phyloP scores from a whole-genome alignment of 148 eudicot species.

The Salicornia ramosissima region DNA sequence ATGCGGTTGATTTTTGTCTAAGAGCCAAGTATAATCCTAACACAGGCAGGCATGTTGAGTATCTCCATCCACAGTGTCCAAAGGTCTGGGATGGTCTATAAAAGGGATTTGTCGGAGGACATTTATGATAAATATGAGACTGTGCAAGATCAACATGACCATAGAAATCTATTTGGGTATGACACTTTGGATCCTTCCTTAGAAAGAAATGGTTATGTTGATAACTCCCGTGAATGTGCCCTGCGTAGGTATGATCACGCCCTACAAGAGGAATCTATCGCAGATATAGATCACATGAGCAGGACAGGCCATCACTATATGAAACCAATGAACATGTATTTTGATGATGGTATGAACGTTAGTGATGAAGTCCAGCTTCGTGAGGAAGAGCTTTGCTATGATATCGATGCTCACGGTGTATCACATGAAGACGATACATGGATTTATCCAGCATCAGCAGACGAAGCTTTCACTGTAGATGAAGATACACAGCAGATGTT shows the following conservation, averaged over 20 bases:
- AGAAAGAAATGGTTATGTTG: not conserved
- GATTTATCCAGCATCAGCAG: not conserved
- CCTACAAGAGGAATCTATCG: conserved; percentile 21
- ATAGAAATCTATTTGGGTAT: not conserved
- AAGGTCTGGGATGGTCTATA: conserved; percentile 2
- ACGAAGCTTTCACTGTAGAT: not conserved
- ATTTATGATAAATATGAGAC: conserved; percentile 2
- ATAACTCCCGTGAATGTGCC: conserved; percentile 5
- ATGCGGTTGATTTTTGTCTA: not conserved
- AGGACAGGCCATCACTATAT: conserved; percentile 8
- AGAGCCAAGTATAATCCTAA: conserved; percentile 11
- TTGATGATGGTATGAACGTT: conserved; percentile 3
- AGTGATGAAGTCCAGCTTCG: conserved; percentile 2
- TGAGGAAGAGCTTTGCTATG: conserved; percentile 25
- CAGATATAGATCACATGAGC: conserved; percentile 8
- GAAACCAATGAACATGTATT: conserved; percentile 13
- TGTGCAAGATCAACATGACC: conserved; percentile 11
- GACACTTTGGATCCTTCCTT: conserved; percentile 13
- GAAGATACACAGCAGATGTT: not conserved
- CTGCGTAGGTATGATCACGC: conserved; percentile 10
- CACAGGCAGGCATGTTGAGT: conserved; percentile 6
- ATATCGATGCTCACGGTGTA: conserved; percentile 4
- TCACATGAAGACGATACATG: not conserved
- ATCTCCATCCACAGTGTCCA: conserved; percentile 15
- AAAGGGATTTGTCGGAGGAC: conserved; percentile 1